A percentile compares a stretch with the other conserved stretches of the same genome.
Evolutionary conservation across 2,329 filamentous ascomycete species (phyloP).

Genomic region (Pseudogymnoascus destructans): DNA sequence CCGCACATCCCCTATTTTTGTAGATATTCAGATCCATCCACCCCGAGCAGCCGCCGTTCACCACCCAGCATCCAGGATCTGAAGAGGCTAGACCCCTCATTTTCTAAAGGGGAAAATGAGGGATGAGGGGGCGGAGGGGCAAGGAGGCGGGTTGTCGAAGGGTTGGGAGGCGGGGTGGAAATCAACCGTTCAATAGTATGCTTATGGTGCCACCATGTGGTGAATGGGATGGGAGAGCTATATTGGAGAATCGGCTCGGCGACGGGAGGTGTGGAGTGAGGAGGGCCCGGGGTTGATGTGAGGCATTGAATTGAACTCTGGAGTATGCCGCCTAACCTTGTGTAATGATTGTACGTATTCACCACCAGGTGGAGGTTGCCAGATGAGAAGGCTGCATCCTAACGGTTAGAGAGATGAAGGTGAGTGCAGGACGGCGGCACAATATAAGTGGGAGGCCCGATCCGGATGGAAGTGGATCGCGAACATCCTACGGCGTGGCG

Average conservation of each 20-base stretch:
- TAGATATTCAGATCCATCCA: background rate
- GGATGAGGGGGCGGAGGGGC: background rate
- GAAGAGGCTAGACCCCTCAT: background rate
- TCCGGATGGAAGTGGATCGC: slow-evolving; percentile 5
- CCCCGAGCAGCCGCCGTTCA: background rate
- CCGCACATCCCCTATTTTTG: background rate
- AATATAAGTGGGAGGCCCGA: slow-evolving; percentile 6
- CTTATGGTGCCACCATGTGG: background rate
- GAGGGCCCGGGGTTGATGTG: background rate
- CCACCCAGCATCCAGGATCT: background rate
- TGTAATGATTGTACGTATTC: background rate
- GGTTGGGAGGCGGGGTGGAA: background rate
- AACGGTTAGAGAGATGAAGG: background rate
- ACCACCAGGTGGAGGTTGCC: background rate
- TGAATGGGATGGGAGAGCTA: background rate
- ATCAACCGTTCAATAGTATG: background rate
- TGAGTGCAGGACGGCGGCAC: slow-evolving; percentile 1
- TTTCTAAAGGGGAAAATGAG: background rate
- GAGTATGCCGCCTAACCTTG: background rate
- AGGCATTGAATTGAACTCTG: background rate
- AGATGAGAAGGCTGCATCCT: background rate
- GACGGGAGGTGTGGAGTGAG: background rate
- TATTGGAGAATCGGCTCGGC: background rate
- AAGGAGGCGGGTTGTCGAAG: background rate
- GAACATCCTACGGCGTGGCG: background rate